Evolutionary conservation across 192 early-diverging fungal genomes (phyloP).

Genomic region (Mortierella alpina): DNA sequence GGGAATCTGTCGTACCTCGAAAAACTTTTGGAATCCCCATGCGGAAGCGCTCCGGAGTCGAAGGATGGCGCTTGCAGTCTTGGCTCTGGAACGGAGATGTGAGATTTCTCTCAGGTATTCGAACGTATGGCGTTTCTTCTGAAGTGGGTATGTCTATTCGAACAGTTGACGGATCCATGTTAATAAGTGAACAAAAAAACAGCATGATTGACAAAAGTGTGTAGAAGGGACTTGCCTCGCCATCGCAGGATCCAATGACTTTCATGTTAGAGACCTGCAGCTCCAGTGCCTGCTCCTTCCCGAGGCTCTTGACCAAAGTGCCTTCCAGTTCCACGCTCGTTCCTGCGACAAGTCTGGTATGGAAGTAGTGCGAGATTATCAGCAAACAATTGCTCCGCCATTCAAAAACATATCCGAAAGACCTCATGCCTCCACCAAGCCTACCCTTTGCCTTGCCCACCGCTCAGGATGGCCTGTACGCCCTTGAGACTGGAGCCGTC

Average conservation of each 20-base stretch:
- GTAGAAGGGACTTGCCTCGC: constrained; percentile 56
- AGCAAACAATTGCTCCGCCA: neutral
- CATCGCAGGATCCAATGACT: constrained; percentile 69
- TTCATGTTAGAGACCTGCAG: constrained; percentile 66
- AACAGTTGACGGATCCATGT: neutral
- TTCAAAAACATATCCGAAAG: neutral
- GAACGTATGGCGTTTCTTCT: constrained; percentile 83
- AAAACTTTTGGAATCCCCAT: constrained; percentile 78
- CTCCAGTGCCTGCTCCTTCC: constrained; percentile 78
- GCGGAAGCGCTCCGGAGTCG: constrained; percentile 77
- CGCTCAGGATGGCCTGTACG: constrained; percentile 73
- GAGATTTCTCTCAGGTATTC: constrained; percentile 83
- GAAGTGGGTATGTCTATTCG: constrained; percentile 79
- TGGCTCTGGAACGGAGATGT: constrained; percentile 80
- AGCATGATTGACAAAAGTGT: neutral
- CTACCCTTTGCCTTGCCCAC: constrained; percentile 67
- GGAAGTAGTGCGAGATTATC: neutral
- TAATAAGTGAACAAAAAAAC: neutral
- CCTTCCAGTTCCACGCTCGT: constrained; percentile 79
- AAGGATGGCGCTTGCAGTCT: constrained; percentile 77
- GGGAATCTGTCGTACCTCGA: constrained; percentile 61
- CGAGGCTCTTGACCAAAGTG: constrained; percentile 70
- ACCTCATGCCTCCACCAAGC: neutral
- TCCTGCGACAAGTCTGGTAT: constrained; percentile 74
- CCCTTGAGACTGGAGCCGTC: constrained; percentile 81